Conservation (phyloP, 2,329 filamentous ascomycete genomes). For the Arthrobotrys megalospora region DNA sequence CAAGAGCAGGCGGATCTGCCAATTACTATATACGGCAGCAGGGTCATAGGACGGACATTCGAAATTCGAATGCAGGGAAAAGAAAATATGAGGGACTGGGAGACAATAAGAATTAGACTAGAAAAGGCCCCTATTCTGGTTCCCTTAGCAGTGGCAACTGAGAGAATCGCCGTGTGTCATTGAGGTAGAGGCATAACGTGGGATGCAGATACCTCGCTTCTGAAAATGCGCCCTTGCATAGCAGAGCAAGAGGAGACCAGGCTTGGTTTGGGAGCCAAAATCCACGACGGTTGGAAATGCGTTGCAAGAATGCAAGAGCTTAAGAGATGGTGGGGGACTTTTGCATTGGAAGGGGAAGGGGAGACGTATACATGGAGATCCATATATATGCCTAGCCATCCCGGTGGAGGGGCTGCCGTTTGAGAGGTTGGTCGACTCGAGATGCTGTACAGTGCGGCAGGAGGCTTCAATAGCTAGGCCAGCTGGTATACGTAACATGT, state of each 20-base stretch:
- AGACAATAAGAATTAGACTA: constrained; percentile 20
- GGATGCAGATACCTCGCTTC: constrained; percentile 61
- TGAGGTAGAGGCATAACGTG: constrained; percentile 55
- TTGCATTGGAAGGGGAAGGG: constrained; percentile 36
- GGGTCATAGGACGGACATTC: constrained; percentile 13
- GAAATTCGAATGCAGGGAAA: constrained; percentile 8
- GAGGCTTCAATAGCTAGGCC: neutral
- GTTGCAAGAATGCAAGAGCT: constrained; percentile 59
- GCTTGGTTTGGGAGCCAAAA: constrained; percentile 37
- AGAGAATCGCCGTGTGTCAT: constrained; percentile 53
- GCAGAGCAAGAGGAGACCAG: constrained; percentile 25
- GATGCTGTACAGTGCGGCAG: constrained; percentile 12
- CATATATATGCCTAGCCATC: constrained; percentile 31
- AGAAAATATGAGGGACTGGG: constrained; percentile 22
- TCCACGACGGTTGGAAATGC: constrained; percentile 50
- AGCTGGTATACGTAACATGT: too few species aligned
- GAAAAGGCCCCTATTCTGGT: constrained; percentile 22
- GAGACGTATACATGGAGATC: constrained; percentile 38
- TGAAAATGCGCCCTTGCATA: constrained; percentile 60
- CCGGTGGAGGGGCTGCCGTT: neutral
- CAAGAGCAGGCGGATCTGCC: constrained; percentile 30
- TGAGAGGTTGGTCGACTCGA: constrained; percentile 5
- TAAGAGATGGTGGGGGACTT: constrained; percentile 35
- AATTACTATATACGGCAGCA: constrained; percentile 53
- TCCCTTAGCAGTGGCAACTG: constrained; percentile 36